A percentile compares a stretch with the other conserved stretches of the same genome.
phyloP scores from a whole-genome alignment of 2,329 filamentous ascomycete species.

The Huntiella savannae region DNA sequence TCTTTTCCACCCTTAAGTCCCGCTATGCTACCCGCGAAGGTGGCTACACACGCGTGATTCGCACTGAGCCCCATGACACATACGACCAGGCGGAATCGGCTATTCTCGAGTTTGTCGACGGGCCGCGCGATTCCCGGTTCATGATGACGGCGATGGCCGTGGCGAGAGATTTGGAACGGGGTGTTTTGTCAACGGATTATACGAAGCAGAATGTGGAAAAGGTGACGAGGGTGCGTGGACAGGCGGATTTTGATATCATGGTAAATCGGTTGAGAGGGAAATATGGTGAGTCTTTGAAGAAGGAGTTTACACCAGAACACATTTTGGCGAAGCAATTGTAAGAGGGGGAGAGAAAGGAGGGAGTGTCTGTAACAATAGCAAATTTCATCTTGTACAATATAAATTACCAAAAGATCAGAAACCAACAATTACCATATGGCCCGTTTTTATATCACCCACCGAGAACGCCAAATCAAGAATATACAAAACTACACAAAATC shows the following conservation, averaged over 20 bases:
- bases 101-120: slow-evolving; percentile 88
- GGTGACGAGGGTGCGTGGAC: slow-evolving; percentile 56
- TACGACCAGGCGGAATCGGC: slow-evolving; percentile 74
- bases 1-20: slow-evolving; percentile 64
- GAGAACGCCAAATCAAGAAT: too few species aligned
- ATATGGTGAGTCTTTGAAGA: slow-evolving; percentile 12
- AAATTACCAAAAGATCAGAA: neutral
- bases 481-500: slow-evolving; percentile 53
- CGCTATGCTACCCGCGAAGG: slow-evolving; percentile 67
- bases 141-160: slow-evolving; percentile 79
- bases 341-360: neutral
- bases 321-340: slow-evolving; percentile 10
- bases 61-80: slow-evolving; percentile 70
- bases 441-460: neutral
- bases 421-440: neutral
- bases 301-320: slow-evolving; percentile 13
- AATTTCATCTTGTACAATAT: too few species aligned
- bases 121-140: slow-evolving; percentile 83
- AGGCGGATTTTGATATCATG: slow-evolving; percentile 47
- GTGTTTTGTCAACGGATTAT: slow-evolving; percentile 44
- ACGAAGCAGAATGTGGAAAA: slow-evolving; percentile 67
- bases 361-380: too few species aligned
- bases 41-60: slow-evolving; percentile 86
- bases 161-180: slow-evolving; percentile 39
- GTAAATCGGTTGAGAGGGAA: slow-evolving; percentile 26